A percentile compares a stretch with the other conserved stretches of the same genome.
Conservation (phyloP, 2,329 filamentous ascomycete genomes). For the Hortaea werneckii region DNA sequence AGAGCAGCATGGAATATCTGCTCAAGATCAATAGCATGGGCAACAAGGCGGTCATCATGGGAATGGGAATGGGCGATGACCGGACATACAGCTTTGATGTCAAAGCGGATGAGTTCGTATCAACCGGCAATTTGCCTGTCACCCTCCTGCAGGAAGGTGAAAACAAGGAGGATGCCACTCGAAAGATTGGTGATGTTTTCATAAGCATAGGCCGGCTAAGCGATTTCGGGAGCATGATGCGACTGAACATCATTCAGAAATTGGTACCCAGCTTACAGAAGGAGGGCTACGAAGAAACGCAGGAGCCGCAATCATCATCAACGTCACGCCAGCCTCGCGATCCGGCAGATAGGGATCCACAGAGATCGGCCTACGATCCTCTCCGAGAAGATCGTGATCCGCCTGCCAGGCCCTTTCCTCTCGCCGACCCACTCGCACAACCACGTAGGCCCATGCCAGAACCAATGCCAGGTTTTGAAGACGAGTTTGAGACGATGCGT, state of each 20-base stretch:
- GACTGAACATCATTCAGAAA: constrained; percentile 72
- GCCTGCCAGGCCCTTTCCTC: constrained; percentile 59
- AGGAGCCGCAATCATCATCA: constrained; percentile 11
- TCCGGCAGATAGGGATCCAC: constrained; percentile 15
- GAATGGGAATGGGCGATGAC: constrained; percentile 69
- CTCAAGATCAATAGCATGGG: constrained; percentile 75
- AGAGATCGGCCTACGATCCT: constrained; percentile 34
- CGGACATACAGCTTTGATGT: constrained; percentile 71
- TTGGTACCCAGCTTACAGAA: constrained; percentile 68
- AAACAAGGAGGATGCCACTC: constrained; percentile 31
- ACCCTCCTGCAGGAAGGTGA: constrained; percentile 24
- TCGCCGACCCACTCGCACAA: constrained; percentile 47
- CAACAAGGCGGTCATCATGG: constrained; percentile 72
- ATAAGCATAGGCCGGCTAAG: constrained; percentile 60
- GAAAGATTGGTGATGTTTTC: constrained; percentile 50
- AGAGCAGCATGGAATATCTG: constrained; percentile 76
- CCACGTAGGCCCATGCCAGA: constrained; percentile 55
- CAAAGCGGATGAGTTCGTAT: constrained; percentile 63
- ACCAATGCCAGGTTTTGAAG: constrained; percentile 81
- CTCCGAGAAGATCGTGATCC: constrained; percentile 45
- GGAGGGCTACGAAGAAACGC: constrained; percentile 62
- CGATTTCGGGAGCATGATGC: constrained; percentile 60
- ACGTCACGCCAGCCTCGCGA: constrained; percentile 2
- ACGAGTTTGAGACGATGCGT: constrained; percentile 74
- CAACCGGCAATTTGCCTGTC: constrained; percentile 47